Conservation (phyloP, 805 yeast genomes). For the Yarrowia sp. region DNA sequence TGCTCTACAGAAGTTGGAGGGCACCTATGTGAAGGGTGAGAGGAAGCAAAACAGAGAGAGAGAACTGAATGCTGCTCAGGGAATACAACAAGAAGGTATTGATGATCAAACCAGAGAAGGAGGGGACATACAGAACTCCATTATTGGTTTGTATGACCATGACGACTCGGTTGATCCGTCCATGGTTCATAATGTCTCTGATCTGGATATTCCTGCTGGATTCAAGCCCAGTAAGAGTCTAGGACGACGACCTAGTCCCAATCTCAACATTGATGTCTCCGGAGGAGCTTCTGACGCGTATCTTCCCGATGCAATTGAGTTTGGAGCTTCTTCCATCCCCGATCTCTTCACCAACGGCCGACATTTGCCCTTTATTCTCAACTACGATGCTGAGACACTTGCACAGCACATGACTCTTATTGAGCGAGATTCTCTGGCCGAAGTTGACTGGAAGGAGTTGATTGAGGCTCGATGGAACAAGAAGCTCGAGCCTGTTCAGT, state of each 20-base stretch:
- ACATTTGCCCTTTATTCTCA: conserved; percentile 80
- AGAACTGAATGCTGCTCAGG: background rate
- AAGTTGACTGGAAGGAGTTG: conserved; percentile 89
- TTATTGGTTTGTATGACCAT: conserved; percentile 3
- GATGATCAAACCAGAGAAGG: background rate
- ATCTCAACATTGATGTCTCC: background rate
- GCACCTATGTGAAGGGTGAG: conserved; percentile 40
- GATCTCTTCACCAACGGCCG: conserved; percentile 39
- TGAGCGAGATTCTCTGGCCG: conserved; percentile 77
- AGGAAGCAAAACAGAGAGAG: background rate
- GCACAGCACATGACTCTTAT: conserved; percentile 83
- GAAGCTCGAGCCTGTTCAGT: conserved; percentile 61
- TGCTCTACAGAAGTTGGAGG: conserved; percentile 78
- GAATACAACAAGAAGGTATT: background rate
- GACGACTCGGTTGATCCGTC: background rate
- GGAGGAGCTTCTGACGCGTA: background rate
- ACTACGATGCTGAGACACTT: conserved; percentile 60
- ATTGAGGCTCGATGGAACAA: conserved; percentile 72
- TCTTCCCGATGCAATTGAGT: conserved; percentile 15
- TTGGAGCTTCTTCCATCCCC: background rate
- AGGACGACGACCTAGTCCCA: background rate
- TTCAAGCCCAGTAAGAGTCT: conserved; percentile 15
- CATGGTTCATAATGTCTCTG: background rate
- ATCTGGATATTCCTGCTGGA: conserved; percentile 18
- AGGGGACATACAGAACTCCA: background rate